Conservation (phyloP, 2,329 filamentous ascomycete genomes). For the Neonectria coccinea region DNA sequence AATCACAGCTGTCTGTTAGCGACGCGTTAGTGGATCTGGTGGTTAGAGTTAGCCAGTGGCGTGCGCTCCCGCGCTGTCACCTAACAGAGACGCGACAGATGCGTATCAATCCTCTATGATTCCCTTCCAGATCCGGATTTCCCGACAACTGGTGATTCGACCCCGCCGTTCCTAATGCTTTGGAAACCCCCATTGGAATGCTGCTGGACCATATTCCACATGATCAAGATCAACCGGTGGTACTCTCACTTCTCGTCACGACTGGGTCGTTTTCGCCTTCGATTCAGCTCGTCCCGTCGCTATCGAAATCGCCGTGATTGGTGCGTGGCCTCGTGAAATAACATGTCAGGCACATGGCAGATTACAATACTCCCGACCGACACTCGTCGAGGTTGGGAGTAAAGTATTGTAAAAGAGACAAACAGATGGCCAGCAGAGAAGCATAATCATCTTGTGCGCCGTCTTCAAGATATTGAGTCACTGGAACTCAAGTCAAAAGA, state of each 20-base stretch:
- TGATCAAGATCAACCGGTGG: background rate
- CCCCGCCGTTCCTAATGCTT: background rate
- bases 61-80: background rate
- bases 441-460: background rate
- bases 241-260: background rate
- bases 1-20: conserved; percentile 41
- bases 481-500: background rate
- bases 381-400: background rate
- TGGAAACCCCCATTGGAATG: background rate
- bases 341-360: background rate
- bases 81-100: conserved; percentile 10
- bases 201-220: background rate
- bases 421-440: background rate
- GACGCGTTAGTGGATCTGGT: conserved; percentile 3
- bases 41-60: background rate
- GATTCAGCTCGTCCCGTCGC: background rate
- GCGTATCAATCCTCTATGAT: conserved; percentile 16
- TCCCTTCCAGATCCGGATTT: conserved; percentile 7
- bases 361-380: background rate
- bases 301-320: background rate
- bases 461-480: background rate
- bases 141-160: conserved; percentile 2
- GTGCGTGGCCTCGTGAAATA: background rate
- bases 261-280: background rate
- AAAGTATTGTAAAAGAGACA: background rate